These are phyloP conservation scores for Sarocladium oryzae DNA, from an alignment of 2,329 filamentous ascomycete species.

Conservation along the genomic window DNA sequence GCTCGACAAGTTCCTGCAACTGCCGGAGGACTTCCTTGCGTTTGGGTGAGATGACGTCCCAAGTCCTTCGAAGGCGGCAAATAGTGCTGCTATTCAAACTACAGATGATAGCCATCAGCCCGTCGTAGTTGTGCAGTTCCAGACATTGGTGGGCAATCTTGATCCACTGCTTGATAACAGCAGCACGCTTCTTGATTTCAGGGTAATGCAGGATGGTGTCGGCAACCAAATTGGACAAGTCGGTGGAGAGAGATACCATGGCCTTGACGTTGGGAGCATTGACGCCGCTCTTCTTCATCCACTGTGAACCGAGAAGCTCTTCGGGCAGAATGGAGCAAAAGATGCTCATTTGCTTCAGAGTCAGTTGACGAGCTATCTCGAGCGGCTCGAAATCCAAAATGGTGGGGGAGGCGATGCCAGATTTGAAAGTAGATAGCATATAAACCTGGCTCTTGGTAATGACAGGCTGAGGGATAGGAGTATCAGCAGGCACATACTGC, in stretches of 20 bases:
- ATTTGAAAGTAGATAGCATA: slow-evolving; percentile 66
- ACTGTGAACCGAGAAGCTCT: slow-evolving; percentile 84
- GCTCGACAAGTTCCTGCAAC: slow-evolving; percentile 79
- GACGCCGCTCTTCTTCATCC: slow-evolving; percentile 80
- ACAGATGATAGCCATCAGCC: slow-evolving; percentile 94
- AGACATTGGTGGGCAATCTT: slow-evolving; percentile 85
- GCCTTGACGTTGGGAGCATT: slow-evolving; percentile 85
- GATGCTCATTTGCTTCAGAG: slow-evolving; percentile 82
- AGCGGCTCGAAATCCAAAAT: slow-evolving; percentile 88
- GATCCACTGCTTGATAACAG: slow-evolving; percentile 95
- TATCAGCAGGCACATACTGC: slow-evolving; percentile 64
- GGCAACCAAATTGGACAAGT: slow-evolving; percentile 85
- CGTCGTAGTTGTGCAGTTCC: slow-evolving; percentile 92
- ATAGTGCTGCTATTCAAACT: slow-evolving; percentile 90
- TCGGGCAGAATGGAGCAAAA: slow-evolving; percentile 91
- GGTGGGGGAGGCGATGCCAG: slow-evolving; percentile 60
- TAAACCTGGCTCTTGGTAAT: slow-evolving; percentile 72
- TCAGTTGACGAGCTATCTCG: slow-evolving; percentile 87
- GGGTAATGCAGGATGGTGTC: slow-evolving; percentile 83
- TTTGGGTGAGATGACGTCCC: slow-evolving; percentile 81
- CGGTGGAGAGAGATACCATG: slow-evolving; percentile 88
- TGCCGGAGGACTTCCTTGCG: slow-evolving; percentile 73
- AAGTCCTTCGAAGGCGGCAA: slow-evolving; percentile 79
- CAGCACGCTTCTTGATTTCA: slow-evolving; percentile 89
- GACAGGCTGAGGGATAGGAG: slow-evolving; percentile 61